Evolutionary conservation across 2,329 filamentous ascomycete species (phyloP), one percentile per base, ranked within the genome.

Genomic region (Colletotrichum sp.): DNA sequence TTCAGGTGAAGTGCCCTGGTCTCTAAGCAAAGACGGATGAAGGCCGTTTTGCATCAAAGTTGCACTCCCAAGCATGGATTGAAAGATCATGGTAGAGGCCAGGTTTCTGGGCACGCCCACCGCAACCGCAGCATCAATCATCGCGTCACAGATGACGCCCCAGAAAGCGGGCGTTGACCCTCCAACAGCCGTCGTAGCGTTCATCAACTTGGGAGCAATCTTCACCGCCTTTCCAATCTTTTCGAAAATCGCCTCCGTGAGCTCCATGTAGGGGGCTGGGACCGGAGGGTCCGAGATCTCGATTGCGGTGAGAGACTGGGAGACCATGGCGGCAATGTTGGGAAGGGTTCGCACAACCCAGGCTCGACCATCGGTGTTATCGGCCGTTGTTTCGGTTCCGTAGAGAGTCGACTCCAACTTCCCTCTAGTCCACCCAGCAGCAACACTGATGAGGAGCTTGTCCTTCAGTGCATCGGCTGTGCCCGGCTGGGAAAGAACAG

Each of bases 161-260:
- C 89, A 90, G 82, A 93, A 92, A 0, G 91, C 91, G 0, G 90
- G 91, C 0, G 91, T 91, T 4, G 90, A 92, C 0, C 91, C 90
- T 75, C 89, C 91, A 2, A 93, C 86, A 0, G 91, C 90, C 0
- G 90, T 92, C n/a, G 85, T 86, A 0, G 87, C 90, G 76, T 92
- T 89, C 88, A 93, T 91, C 8, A 87, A 84, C 3, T 85, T 83
- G 0, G 90, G 85, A 0, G 87, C 86, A 0, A 93, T 84, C 26
- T 87, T 84, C 0, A 90, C 86, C 1, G 89, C 87, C 48, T 86
- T 85, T 8, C 91, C 91, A 24, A 93, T 89, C 16, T 86, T 85
- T 10, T 84, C 84, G 82, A 93, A 92, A 36, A 93, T 89, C 79
- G 88, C 88, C 16, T 82, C 80, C 0, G 81, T 80, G 2, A 83